Percentiles rank a stretch among this genome's conserved stretches.
These are phyloP conservation scores for Potentilla sterilis DNA, from an alignment of 306 rosid species.

Conservation along the genomic window DNA sequence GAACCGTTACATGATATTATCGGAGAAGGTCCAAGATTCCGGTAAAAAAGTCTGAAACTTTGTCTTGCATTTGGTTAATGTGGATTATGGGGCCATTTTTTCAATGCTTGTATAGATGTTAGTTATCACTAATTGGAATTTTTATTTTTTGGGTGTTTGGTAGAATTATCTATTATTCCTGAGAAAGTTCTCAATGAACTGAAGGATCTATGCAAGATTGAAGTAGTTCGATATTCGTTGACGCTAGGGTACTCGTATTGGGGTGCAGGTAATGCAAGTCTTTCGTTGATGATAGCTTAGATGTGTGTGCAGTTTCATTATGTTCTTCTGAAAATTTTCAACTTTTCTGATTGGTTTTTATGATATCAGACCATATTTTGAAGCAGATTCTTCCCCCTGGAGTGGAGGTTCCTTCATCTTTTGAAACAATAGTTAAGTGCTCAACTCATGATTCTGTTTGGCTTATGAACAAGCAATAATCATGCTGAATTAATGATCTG, in stretches of 20 bases:
- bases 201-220: slow-evolving; percentile 61
- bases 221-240: slow-evolving; percentile 72
- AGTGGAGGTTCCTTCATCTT: slow-evolving; percentile 89
- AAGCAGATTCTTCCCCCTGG: slow-evolving; percentile 83
- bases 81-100: slow-evolving; percentile 2
- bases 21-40: slow-evolving; percentile 56
- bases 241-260: slow-evolving; percentile 89
- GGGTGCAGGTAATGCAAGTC: slow-evolving; percentile 60
- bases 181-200: slow-evolving; percentile 57
- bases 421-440: slow-evolving; percentile 91
- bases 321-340: slow-evolving; percentile 7
- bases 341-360: slow-evolving; percentile 11
- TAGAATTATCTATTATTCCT: slow-evolving; percentile 76
- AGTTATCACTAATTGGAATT: not conserved
- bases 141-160: slow-evolving; percentile 12
- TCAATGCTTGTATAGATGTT: slow-evolving; percentile 11
- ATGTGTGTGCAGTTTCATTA: not conserved
- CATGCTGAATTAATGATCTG: not conserved
- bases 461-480: not conserved
- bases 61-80: slow-evolving; percentile 2
- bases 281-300: not conserved
- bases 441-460: slow-evolving; percentile 19
- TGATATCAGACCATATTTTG: slow-evolving; percentile 71
- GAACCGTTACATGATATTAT: slow-evolving; percentile 71
- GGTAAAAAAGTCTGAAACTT: slow-evolving; percentile 36